Evolutionary conservation across 148 eudicot species (phyloP).

Genomic region (Silene uniflora): DNA sequence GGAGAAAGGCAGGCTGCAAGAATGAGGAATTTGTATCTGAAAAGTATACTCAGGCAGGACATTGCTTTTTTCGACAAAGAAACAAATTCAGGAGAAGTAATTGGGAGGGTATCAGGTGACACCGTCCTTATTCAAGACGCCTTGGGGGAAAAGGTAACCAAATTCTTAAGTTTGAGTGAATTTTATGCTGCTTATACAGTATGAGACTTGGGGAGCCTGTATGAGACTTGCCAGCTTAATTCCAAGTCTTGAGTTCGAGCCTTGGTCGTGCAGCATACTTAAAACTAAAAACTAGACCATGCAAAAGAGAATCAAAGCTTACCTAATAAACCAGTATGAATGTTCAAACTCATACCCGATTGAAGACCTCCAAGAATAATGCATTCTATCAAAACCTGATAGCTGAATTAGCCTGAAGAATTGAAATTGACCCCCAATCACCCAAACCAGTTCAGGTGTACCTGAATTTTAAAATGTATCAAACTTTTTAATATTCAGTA

Average conservation of each 20-base stretch:
- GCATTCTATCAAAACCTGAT: not conserved
- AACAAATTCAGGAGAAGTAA: slow-evolving; percentile 73
- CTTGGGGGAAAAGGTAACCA: slow-evolving; percentile 69
- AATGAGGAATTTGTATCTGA: slow-evolving; percentile 55
- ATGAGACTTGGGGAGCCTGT: not conserved
- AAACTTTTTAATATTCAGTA: not conserved
- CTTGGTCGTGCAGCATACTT: not conserved
- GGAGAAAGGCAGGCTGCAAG: slow-evolving; percentile 76
- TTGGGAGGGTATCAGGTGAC: slow-evolving; percentile 78
- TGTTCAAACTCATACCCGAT: not conserved
- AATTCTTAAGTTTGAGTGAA: not conserved
- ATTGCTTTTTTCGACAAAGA: slow-evolving; percentile 66
- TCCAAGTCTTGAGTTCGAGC: not conserved
- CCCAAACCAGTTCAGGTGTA: not conserved
- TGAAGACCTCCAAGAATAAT: no score
- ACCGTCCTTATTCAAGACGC: slow-evolving; percentile 75
- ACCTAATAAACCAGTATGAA: not conserved
- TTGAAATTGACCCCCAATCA: not conserved
- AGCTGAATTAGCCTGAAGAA: no score
- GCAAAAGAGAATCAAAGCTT: not conserved
- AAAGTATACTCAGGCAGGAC: slow-evolving; percentile 65
- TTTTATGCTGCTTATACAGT: not conserved
- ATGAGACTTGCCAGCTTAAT: not conserved
- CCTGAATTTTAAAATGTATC: not conserved
- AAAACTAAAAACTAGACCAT: not conserved